These are phyloP conservation scores for Linum lewisii DNA, from an alignment of 345 rosid genomes.

Conservation along the genomic window DNA sequence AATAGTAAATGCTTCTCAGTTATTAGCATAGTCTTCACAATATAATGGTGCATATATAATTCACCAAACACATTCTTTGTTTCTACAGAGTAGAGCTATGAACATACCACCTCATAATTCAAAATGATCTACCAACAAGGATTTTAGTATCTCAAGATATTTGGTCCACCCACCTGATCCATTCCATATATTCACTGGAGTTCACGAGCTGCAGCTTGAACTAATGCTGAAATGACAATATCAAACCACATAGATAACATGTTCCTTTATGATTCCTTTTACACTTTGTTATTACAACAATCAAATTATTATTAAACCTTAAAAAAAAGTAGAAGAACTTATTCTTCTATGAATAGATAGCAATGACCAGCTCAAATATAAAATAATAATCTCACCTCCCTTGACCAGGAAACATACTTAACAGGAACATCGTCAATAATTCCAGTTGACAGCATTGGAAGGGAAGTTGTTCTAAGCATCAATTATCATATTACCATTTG, in stretches of 20 bases:
- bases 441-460: slow-evolving; percentile 21
- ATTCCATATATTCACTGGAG: slow-evolving; percentile 57
- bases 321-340: background rate
- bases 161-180: slow-evolving; percentile 25
- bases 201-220: slow-evolving; percentile 55
- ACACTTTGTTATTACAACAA: background rate
- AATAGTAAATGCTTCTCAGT: too few species aligned
- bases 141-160: slow-evolving; percentile 31
- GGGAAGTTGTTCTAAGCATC: slow-evolving; percentile 17
- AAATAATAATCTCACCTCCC: slow-evolving; percentile 16
- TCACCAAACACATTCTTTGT: too few species aligned
- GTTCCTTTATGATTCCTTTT: background rate
- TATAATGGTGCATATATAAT: too few species aligned
- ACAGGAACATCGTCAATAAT: slow-evolving; percentile 21
- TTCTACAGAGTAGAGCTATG: too few species aligned
- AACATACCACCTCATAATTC: too few species aligned
- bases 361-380: background rate
- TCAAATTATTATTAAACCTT: too few species aligned
- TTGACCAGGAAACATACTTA: slow-evolving; percentile 25
- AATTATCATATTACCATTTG: slow-evolving; percentile 6
- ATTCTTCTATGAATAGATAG: background rate
- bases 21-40: too few species aligned
- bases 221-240: slow-evolving; percentile 33
- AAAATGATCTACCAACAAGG: slow-evolving; percentile 6
- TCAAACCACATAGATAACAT: background rate